A percentile compares a stretch with the other conserved stretches of the same genome.
phyloP scores from a whole-genome alignment of 306 rosid species.

The Cicer cuneatum region DNA sequence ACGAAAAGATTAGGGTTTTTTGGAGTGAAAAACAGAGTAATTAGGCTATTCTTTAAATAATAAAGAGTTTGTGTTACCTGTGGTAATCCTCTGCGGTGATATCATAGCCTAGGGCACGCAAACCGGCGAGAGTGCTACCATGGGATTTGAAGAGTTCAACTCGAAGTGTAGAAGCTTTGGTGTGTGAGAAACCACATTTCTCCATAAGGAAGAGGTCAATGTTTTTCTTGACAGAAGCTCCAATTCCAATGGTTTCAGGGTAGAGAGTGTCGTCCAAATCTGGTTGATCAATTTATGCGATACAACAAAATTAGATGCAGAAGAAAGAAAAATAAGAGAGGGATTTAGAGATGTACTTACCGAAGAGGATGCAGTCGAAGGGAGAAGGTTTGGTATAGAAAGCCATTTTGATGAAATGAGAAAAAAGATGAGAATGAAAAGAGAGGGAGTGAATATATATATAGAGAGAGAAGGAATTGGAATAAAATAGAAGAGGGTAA shows the following conservation, averaged over 20 bases:
- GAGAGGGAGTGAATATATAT: background rate
- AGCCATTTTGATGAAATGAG: constrained; percentile 42
- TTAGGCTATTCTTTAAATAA: background rate
- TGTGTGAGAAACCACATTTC: constrained; percentile 70
- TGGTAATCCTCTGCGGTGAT: constrained; percentile 83
- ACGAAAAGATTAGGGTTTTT: background rate
- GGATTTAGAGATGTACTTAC: constrained; percentile 28
- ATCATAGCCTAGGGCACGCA: constrained; percentile 75
- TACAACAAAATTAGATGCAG: no score
- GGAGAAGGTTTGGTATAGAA: constrained; percentile 44
- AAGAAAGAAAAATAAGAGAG: background rate
- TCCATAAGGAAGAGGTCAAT: constrained; percentile 75
- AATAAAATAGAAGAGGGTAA: background rate
- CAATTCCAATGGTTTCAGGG: constrained; percentile 64
- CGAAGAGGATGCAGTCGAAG: constrained; percentile 63
- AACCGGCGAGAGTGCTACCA: constrained; percentile 95
- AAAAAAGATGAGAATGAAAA: background rate
- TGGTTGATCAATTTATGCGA: constrained; percentile 21
- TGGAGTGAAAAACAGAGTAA: background rate
- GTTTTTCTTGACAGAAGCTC: constrained; percentile 65
- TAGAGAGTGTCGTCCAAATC: constrained; percentile 93
- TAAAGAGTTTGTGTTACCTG: constrained; percentile 43
- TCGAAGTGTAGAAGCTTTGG: constrained; percentile 66
- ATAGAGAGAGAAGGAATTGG: background rate
- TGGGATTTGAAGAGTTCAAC: constrained; percentile 78